These are phyloP conservation scores for Corynascus novoguineensis DNA, from an alignment of 495 filamentous ascomycete genomes.

Conservation along the genomic window DNA sequence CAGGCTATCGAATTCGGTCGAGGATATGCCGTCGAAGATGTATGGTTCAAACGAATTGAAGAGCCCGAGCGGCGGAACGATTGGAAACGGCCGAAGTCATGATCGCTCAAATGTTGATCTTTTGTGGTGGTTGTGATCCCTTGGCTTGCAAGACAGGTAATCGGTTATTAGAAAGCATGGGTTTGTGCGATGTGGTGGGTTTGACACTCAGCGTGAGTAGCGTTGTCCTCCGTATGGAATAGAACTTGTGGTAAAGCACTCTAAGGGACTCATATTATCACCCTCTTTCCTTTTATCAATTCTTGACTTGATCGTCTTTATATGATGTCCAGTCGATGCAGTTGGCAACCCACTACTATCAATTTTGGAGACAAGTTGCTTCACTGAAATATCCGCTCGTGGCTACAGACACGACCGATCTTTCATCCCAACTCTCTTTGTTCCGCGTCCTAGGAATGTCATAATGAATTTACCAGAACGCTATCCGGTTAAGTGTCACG, in stretches of 20 bases:
- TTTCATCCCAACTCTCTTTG: too few relatives aligned
- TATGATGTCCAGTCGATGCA: not conserved
- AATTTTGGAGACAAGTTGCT: too few relatives aligned
- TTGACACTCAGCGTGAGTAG: slow-evolving; percentile 2
- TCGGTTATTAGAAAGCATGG: not conserved
- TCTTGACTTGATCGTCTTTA: not conserved
- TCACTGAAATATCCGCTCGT: too few relatives aligned
- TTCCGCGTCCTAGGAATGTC: too few relatives aligned
- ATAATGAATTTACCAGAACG: too few relatives aligned
- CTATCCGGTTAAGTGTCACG: too few relatives aligned
- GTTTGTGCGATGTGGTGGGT: not conserved
- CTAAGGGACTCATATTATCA: not conserved
- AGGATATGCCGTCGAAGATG: too few relatives aligned
- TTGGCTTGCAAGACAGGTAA: too few relatives aligned
- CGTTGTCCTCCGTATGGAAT: not conserved
- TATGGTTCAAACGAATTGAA: too few relatives aligned
- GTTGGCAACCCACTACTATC: not conserved
- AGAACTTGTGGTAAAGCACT: not conserved
- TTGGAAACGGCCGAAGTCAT: not conserved
- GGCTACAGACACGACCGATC: too few relatives aligned
- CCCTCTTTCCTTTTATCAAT: not conserved
- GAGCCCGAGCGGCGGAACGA: not conserved
- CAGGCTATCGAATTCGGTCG: too few relatives aligned
- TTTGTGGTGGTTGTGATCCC: not conserved
- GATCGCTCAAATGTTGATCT: not conserved